Conservation (phyloP, 2,329 filamentous ascomycete genomes). For the Fusarium solani-melongenae region DNA sequence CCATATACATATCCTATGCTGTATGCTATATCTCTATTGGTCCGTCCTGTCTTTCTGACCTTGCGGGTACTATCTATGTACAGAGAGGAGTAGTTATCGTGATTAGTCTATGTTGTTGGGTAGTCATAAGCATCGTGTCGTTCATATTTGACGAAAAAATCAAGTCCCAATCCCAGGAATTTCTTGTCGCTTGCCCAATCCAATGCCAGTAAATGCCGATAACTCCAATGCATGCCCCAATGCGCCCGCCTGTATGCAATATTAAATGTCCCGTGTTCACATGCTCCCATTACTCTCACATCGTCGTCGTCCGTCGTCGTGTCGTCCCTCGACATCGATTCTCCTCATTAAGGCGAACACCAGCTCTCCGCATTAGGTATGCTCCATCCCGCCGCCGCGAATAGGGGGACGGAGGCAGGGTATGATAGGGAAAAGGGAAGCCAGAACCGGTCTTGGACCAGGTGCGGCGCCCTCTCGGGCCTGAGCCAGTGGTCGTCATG, state of each 20-base stretch:
- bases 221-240: neutral
- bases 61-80: neutral
- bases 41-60: neutral
- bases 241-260: neutral
- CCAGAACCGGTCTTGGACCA: conserved; percentile 45
- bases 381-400: conserved; percentile 46
- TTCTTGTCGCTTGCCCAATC: neutral
- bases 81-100: conserved; percentile 1
- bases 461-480: conserved; percentile 30
- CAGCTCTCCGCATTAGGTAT: conserved; percentile 27
- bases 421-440: conserved; percentile 46
- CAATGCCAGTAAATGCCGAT: neutral
- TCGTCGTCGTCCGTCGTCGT: neutral
- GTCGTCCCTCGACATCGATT: neutral
- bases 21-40: neutral
- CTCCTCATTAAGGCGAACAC: neutral
- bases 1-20: neutral
- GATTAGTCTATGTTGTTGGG: neutral
- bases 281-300: neutral
- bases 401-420: conserved; percentile 43
- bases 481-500: conserved; percentile 33
- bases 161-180: neutral
- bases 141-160: neutral
- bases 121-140: conserved; percentile 1
- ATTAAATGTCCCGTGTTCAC: neutral